Evolutionary conservation across 306 rosid genomes (phyloP).

Genomic region (peach (Prunus persica)): Prunus_persica_NCBIv2 NC_034013.1:13178501-13179000

Average conservation of each 20-base stretch:
- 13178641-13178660: neutral
- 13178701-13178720: slow-evolving; percentile 66
- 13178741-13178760: slow-evolving; percentile 92
- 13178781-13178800: slow-evolving; percentile 89
- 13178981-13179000: neutral
- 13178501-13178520: slow-evolving; percentile 88
- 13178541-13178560: slow-evolving; percentile 29
- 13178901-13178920: slow-evolving; percentile 1
- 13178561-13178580: neutral
- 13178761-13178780: slow-evolving; percentile 70
- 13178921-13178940: neutral
- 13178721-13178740: slow-evolving; percentile 63
- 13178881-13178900: slow-evolving; percentile 7
- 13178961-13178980: neutral
- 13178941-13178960: neutral
- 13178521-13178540: slow-evolving; percentile 67
- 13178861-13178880: slow-evolving; percentile 76
- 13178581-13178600: slow-evolving; percentile 8
- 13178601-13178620: neutral
- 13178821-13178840: slow-evolving; percentile 64
- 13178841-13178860: slow-evolving; percentile 61
- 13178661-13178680: neutral
- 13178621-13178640: neutral
- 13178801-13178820: slow-evolving; percentile 95
- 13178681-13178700: slow-evolving; percentile 2